Percentiles rank a stretch among this genome's conserved stretches.
These are phyloP conservation scores for Isatis tinctoria DNA, from an alignment of 345 rosid species.

Conservation along the genomic window DNA sequence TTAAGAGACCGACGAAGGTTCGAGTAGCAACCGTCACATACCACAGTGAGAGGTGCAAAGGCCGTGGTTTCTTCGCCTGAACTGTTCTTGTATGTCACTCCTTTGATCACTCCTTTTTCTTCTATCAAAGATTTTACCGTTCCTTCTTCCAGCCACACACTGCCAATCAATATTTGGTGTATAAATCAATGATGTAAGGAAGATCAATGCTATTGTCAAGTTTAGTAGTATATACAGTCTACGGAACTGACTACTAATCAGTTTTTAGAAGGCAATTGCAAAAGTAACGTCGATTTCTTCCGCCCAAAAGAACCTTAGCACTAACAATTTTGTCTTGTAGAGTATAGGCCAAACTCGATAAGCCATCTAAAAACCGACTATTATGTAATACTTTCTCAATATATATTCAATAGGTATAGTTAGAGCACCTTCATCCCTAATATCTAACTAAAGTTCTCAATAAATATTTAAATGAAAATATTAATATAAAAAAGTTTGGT, in stretches of 20 bases:
- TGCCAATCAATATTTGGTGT: background rate
- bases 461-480: too few species aligned
- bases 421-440: background rate
- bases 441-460: too few species aligned
- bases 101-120: conserved; percentile 47
- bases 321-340: too few species aligned
- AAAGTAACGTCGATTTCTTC: background rate
- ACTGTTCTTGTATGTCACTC: conserved; percentile 41
- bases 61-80: conserved; percentile 36
- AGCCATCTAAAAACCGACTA: background rate
- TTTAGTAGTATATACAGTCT: background rate
- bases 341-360: background rate
- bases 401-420: background rate
- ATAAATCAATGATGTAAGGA: background rate
- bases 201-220: background rate
- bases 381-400: background rate
- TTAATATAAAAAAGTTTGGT: too few species aligned
- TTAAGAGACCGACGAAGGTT: conserved; percentile 44
- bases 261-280: background rate
- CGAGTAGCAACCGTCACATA: conserved; percentile 56
- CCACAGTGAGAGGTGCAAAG: conserved; percentile 49
- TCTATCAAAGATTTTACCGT: conserved; percentile 46
- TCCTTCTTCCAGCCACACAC: conserved; percentile 46
- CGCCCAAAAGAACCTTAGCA: background rate
- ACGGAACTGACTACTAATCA: background rate